A percentile compares a stretch with the other conserved stretches of the same genome.
phyloP scores from a whole-genome alignment of 2,329 filamentous ascomycete genomes.

The Cytospora piceae region DNA sequence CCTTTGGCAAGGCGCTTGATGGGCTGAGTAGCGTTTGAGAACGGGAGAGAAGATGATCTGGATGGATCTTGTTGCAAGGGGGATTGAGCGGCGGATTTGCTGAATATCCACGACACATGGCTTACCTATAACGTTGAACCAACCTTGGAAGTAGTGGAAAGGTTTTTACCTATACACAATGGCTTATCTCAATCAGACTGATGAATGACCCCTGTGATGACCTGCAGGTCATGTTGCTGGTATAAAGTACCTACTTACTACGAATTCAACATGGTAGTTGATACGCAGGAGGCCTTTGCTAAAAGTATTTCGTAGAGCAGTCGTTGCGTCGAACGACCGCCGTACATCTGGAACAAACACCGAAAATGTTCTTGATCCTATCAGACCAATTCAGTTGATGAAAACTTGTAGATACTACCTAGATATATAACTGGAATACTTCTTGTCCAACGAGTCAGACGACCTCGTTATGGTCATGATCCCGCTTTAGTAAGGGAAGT shows the following conservation, averaged over 20 bases:
- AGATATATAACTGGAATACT: background rate
- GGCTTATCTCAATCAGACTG: background rate
- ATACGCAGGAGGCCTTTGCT: background rate
- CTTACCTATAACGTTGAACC: background rate
- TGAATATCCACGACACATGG: constrained; percentile 2
- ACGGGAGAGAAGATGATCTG: background rate
- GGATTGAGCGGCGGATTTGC: background rate
- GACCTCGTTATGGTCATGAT: background rate
- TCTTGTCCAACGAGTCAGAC: background rate
- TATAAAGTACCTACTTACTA: background rate
- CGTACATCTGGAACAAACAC: too few relatives aligned
- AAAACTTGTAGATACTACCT: background rate
- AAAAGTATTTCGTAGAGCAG: background rate
- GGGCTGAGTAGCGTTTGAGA: constrained; percentile 8
- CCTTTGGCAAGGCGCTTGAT: constrained; percentile 18
- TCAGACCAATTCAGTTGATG: background rate
- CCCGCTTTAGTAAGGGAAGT: background rate
- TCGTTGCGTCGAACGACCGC: background rate
- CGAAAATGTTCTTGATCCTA: background rate
- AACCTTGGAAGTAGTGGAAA: background rate
- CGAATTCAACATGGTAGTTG: background rate
- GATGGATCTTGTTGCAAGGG: background rate
- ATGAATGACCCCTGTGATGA: too few relatives aligned
- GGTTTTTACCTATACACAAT: background rate
- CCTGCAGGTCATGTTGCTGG: background rate